Percentiles rank a stretch among this genome's conserved stretches.
phyloP scores from a whole-genome alignment of 2,329 filamentous ascomycete species.

The Paecilomyces sp. region DNA sequence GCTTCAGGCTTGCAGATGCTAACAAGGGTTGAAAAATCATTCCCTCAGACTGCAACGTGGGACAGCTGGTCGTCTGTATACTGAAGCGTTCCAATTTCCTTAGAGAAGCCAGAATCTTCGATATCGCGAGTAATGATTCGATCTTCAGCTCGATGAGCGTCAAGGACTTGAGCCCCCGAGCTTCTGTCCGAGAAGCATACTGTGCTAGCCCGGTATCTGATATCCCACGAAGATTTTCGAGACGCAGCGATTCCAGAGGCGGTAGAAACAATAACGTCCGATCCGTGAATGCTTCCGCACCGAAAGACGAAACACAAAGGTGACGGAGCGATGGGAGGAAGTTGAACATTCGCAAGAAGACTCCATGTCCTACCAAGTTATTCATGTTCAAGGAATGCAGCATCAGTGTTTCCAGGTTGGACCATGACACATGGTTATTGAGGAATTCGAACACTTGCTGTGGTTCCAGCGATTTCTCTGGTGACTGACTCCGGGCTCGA shows the following conservation, averaged over 20 bases:
- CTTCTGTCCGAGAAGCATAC: conserved; percentile 42
- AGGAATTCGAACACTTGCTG: conserved; percentile 47
- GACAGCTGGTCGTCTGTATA: conserved; percentile 44
- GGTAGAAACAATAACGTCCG: conserved; percentile 48
- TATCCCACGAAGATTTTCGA: conserved; percentile 50
- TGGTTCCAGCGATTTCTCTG: conserved; percentile 41
- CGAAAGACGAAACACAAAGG: conserved; percentile 49
- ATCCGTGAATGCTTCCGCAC: conserved; percentile 49
- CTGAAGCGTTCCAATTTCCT: conserved; percentile 42
- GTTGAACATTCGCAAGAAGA: conserved; percentile 48
- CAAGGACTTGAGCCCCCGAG: conserved; percentile 39
- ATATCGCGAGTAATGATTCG: conserved; percentile 44
- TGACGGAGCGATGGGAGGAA: conserved; percentile 47
- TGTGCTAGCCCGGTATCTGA: conserved; percentile 49
- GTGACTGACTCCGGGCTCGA: conserved; percentile 23
- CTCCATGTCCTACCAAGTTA: conserved; percentile 45
- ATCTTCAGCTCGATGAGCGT: conserved; percentile 49
- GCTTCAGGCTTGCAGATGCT: conserved; percentile 41
- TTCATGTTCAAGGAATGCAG: conserved; percentile 40
- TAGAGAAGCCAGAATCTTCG: conserved; percentile 44
- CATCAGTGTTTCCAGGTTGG: conserved; percentile 46
- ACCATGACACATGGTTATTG: conserved; percentile 46
- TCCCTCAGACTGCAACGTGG: conserved; percentile 35
- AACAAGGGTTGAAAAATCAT: conserved; percentile 43
- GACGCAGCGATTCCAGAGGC: conserved; percentile 44